These are phyloP conservation scores for Pleurotus platypus DNA, from an alignment of 768 basidiomycete genomes.

Conservation along the genomic window DNA sequence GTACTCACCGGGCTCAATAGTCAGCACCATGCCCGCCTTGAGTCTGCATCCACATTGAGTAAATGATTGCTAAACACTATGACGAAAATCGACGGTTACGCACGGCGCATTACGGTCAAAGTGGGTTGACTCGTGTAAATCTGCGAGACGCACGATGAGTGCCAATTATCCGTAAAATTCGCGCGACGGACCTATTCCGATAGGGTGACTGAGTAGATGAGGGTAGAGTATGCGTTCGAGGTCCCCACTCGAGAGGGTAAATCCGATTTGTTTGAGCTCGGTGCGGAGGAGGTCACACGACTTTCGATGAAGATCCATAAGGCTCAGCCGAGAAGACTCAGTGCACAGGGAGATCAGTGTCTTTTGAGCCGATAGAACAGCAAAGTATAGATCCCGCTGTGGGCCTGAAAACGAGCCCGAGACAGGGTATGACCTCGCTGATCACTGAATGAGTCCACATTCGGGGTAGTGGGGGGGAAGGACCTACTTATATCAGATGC, in stretches of 20 bases:
- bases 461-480: background rate
- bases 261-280: slow-evolving; percentile 79
- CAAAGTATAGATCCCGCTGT: slow-evolving; percentile 83
- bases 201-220: slow-evolving; percentile 88
- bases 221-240: slow-evolving; percentile 84
- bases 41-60: slow-evolving; percentile 40
- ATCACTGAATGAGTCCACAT: slow-evolving; percentile 8
- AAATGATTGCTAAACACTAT: background rate
- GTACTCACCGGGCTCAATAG: slow-evolving; percentile 76
- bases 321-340: slow-evolving; percentile 48
- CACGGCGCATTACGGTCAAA: slow-evolving; percentile 53
- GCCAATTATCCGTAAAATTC: background rate
- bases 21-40: slow-evolving; percentile 85
- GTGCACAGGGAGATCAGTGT: slow-evolving; percentile 59
- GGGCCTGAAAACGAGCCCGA: slow-evolving; percentile 75
- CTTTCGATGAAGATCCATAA: slow-evolving; percentile 75
- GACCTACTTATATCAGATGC: slow-evolving; percentile 88
- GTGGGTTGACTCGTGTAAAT: slow-evolving; percentile 82
- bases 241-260: slow-evolving; percentile 53
- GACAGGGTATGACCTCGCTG: slow-evolving; percentile 86
- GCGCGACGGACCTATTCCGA: slow-evolving; percentile 70
- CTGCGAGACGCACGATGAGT: slow-evolving; percentile 31
- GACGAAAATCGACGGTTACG: slow-evolving; percentile 18
- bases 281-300: slow-evolving; percentile 63
- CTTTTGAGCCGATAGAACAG: slow-evolving; percentile 72